Evolutionary conservation across 2,329 filamentous ascomycete genomes (phyloP).

Genomic region (Coccinonectria pachysandricola): DNA sequence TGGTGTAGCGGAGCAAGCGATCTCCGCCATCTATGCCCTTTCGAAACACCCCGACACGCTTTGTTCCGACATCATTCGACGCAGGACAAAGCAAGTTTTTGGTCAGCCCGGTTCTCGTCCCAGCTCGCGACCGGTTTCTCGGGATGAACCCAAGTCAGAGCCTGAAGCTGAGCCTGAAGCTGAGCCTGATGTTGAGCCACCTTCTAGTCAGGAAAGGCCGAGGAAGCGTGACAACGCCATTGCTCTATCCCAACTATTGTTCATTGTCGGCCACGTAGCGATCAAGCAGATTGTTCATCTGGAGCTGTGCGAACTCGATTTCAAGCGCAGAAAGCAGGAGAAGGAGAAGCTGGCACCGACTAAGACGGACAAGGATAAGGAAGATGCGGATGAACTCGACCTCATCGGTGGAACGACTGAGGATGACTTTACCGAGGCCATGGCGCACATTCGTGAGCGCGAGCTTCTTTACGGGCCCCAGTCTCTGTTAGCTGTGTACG

Average conservation of each 20-base stretch:
- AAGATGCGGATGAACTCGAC: slow-evolving; percentile 81
- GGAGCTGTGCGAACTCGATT: slow-evolving; percentile 94
- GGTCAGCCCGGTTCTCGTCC: slow-evolving; percentile 29
- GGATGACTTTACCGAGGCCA: slow-evolving; percentile 82
- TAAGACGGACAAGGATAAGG: slow-evolving; percentile 42
- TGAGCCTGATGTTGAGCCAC: slow-evolving; percentile 20
- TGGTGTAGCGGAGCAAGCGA: slow-evolving; percentile 89
- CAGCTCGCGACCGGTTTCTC: slow-evolving; percentile 36
- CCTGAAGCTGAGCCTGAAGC: slow-evolving; percentile 24
- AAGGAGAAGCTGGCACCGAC: slow-evolving; percentile 57
- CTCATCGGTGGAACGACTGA: slow-evolving; percentile 94
- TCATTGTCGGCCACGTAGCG: slow-evolving; percentile 90
- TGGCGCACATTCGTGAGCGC: slow-evolving; percentile 72
- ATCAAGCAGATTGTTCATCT: slow-evolving; percentile 99
- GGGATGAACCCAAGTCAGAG: slow-evolving; percentile 21
- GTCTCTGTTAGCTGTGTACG: slow-evolving; percentile 82
- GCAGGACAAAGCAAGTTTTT: slow-evolving; percentile 79
- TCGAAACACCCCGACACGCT: slow-evolving; percentile 90
- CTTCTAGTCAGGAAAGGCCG: slow-evolving; percentile 30
- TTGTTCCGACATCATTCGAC: slow-evolving; percentile 80
- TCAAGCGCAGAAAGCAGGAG: slow-evolving; percentile 90
- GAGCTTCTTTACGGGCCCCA: slow-evolving; percentile 74
- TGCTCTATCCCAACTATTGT: slow-evolving; percentile 79
- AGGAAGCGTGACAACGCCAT: slow-evolving; percentile 59
- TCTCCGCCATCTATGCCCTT: slow-evolving; percentile 87